These are phyloP conservation scores for Colletotrichum melonis DNA, from an alignment of 2,329 filamentous ascomycete species.

Conservation along the genomic window DNA sequence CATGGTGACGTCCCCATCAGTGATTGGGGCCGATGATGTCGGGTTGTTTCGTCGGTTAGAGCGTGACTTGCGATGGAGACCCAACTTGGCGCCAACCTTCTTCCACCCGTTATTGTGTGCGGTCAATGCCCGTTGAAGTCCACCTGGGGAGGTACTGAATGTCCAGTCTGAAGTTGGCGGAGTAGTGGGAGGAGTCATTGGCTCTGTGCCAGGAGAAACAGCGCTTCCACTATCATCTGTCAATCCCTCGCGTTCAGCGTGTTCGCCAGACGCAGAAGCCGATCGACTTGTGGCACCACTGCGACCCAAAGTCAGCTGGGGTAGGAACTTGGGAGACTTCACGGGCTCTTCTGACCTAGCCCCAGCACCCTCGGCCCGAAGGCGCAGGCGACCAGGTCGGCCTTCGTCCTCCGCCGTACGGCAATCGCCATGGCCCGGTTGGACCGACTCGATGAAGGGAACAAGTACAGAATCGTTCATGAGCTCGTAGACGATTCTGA, in stretches of 20 bases:
- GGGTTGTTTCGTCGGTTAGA: conserved; percentile 55
- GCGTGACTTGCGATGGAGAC: conserved; percentile 65
- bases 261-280: conserved; percentile 57
- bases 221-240: conserved; percentile 75
- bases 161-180: conserved; percentile 72
- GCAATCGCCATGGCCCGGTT: conserved; percentile 49
- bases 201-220: conserved; percentile 69
- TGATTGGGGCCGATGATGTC: conserved; percentile 55
- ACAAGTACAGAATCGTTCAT: conserved; percentile 98
- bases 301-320: conserved; percentile 53
- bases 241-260: conserved; percentile 61
- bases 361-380: conserved; percentile 50
- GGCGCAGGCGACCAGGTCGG: conserved; percentile 52
- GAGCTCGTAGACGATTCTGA: conserved; percentile 90
- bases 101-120: conserved; percentile 72
- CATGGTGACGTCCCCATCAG: conserved; percentile 49
- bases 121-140: conserved; percentile 64
- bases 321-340: conserved; percentile 59
- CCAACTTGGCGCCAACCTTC: conserved; percentile 71
- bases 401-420: conserved; percentile 50
- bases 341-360: conserved; percentile 49
- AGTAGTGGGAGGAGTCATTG: conserved; percentile 80
- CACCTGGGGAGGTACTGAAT: conserved; percentile 63
- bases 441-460: conserved; percentile 84
- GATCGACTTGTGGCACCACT: conserved; percentile 52